Evolutionary conservation across 1,284 basidiomycete species (phyloP), one percentile per base, ranked within the genome.

Genomic region (Microbotryum saponariae): DNA sequence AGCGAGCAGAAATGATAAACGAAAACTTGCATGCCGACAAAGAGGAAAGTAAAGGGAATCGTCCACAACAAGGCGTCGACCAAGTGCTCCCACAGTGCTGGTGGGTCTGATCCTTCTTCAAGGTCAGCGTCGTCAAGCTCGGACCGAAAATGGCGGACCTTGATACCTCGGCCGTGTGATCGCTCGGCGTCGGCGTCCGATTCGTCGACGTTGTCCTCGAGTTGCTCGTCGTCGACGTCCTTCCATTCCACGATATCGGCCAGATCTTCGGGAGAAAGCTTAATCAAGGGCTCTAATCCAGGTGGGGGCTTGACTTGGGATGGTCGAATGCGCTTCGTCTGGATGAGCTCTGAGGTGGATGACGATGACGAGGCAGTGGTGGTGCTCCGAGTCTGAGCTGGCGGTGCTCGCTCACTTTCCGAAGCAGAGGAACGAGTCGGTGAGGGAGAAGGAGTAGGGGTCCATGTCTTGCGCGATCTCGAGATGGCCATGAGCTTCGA

Each of bases 21-120:
- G 10, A 21, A 49, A 27, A 53, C 51, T 53, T 53, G 31, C 51
- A 53, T 53, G 21, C 51, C 51, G 10, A 33, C 31, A 53, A 53
- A 53, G 25, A 53, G 33, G 51, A 53, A 53, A 10, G 21, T 23
- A 29, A 53, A 53, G 8, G 51, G 51, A 27, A 53, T 53, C 51
- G 51, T 53, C 51, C 51, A 53, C 27, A 53, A 33, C 27, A 53
- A 18, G 4, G 51, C 51, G 18, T 53, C 33, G n/a, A 33, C 51
- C 51, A 53, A 53, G 25, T 53, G 25, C 29, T 53, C 51, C 51
- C 51, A 53, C 2, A 53, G 31, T 33, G 25, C 21, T 25, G 33
- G 25, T 16, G 21, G 51, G 2, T 53, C 25, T 0, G 16, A 42
- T n/a, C 6, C 20, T 50, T 29, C 48, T 50, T 50, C 20, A 6